Conservation (phyloP, 768 basidiomycete genomes). For the Steccherinum ochraceum region DNA sequence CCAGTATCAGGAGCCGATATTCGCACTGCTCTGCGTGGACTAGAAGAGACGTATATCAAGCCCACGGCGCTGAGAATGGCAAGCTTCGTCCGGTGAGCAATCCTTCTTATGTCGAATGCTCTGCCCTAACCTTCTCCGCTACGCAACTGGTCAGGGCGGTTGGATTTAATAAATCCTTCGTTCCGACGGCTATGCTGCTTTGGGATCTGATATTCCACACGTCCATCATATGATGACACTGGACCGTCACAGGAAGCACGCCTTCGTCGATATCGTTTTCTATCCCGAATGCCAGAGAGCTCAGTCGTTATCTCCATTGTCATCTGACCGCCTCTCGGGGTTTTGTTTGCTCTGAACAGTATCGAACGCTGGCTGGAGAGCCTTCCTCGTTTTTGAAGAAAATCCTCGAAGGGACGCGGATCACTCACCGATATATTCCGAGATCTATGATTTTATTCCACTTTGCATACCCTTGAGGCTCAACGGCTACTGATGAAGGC, state of each 20-base stretch:
- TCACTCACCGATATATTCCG: neutral
- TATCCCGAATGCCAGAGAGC: conserved; percentile 14
- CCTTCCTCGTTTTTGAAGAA: neutral
- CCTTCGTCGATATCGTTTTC: conserved; percentile 18
- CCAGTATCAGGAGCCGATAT: no score
- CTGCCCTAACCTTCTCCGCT: conserved; percentile 1
- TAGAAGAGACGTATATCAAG: no score
- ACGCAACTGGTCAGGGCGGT: conserved; percentile 14
- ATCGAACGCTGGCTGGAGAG: neutral
- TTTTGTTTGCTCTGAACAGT: neutral
- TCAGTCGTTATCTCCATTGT: conserved; percentile 19
- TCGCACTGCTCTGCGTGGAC: no score
- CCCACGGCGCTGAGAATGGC: neutral
- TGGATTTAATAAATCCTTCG: conserved; percentile 18
- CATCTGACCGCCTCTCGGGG: conserved; percentile 19
- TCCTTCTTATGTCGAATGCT: neutral
- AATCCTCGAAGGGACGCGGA: neutral
- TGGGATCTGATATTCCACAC: conserved; percentile 21
- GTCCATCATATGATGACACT: conserved; percentile 22
- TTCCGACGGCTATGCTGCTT: conserved; percentile 16
- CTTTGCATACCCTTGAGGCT: neutral
- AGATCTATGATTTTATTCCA: neutral
- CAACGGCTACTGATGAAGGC: neutral
- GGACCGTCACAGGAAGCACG: conserved; percentile 12
- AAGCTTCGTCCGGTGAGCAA: neutral